These are phyloP conservation scores for Microbotryomycetes sp. DNA, from an alignment of 1,284 basidiomycete genomes.

Conservation along the genomic window DNA sequence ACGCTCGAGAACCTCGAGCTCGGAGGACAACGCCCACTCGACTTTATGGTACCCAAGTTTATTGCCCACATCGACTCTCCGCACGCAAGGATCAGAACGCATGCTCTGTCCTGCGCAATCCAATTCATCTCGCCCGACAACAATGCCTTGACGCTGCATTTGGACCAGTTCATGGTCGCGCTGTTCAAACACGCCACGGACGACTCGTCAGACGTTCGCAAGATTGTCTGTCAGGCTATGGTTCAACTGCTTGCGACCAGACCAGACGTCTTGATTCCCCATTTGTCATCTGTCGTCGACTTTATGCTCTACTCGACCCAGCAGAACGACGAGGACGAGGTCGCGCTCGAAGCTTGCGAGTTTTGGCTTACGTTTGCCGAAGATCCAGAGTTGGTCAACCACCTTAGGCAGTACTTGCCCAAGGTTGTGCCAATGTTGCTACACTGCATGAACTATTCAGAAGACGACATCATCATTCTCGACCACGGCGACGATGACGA, in stretches of 20 bases:
- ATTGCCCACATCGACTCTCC: constrained; percentile 57
- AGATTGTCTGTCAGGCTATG: constrained; percentile 92
- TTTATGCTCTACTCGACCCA: constrained; percentile 99
- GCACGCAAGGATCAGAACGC: constrained; percentile 79
- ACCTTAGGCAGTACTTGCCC: constrained; percentile 73
- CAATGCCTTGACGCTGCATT: constrained; percentile 49
- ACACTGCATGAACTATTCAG: constrained; percentile 95
- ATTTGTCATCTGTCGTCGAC: constrained; percentile 90
- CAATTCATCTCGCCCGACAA: constrained; percentile 76
- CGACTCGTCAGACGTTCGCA: constrained; percentile 82
- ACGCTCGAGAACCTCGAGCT: constrained; percentile 85
- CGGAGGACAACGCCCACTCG: constrained; percentile 63
- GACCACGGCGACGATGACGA: constrained; percentile 78
- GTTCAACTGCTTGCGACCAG: constrained; percentile 85
- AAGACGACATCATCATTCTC: constrained; percentile 90
- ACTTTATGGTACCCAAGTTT: constrained; percentile 94
- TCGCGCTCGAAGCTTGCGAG: constrained; percentile 95
- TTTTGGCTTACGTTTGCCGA: constrained; percentile 99
- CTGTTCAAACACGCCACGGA: constrained; percentile 93
- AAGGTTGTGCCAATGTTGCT: constrained; percentile 88
- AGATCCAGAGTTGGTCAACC: constrained; percentile 74
- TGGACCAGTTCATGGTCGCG: constrained; percentile 85
- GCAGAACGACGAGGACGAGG: constrained; percentile 79
- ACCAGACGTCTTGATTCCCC: constrained; percentile 93
- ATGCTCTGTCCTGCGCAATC: constrained; percentile 87